Base-by-base conservation (phyloP, 2,329 filamentous ascomycete genomes). In the Trichoderma sp. region DNA sequence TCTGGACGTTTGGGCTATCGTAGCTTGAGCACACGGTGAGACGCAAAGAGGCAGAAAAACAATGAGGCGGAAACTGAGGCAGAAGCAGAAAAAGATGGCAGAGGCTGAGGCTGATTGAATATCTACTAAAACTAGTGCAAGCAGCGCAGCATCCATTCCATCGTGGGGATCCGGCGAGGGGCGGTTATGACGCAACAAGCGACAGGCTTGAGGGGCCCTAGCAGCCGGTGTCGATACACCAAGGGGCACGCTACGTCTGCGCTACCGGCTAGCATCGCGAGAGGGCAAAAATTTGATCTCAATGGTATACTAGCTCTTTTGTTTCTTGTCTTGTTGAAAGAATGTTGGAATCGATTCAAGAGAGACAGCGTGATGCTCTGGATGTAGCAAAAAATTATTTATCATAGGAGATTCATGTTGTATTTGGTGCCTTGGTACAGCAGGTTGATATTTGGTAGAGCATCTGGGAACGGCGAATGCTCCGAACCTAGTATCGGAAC, bases 121-220 rank as follows among this genome's bases (percentile, higher is more conserved):
- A 56, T 71, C 50, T 71, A 60, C 35, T 72, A 41, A 21, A 35
- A 29, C 41, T 66, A 53, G 29, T 50, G 53, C 35, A 18, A 35
- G 38, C 69, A 65, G 45, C 21, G 27, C 69, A 64, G 67, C 41
- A 60, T 29, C 50, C 50, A 24, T 56, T 64, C 71, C 38, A 64
- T 76, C 69, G 71, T 73, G 75, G 71, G 71, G 63, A 64, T 33
- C 27, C 64, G 75, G 60, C 76, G 76, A 76, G 76, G 76, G 76
- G 76, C 75, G n/a, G 72, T 33, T 77, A 77, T 77, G 76, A 77
- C 76, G 76, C 76, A 77, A 73, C 71, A 45, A 65, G 71, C 38
- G 41, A 53, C 59, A 35, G 33, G 69, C 69, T 53, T 56, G 41
- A 53, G 62, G 21, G 18, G 38, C 69, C 69, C 69, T 72, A 72